phyloP scores from a whole-genome alignment of 202 grass and related monocot species.

The Bolboschoenoplectus hybrid region DNA sequence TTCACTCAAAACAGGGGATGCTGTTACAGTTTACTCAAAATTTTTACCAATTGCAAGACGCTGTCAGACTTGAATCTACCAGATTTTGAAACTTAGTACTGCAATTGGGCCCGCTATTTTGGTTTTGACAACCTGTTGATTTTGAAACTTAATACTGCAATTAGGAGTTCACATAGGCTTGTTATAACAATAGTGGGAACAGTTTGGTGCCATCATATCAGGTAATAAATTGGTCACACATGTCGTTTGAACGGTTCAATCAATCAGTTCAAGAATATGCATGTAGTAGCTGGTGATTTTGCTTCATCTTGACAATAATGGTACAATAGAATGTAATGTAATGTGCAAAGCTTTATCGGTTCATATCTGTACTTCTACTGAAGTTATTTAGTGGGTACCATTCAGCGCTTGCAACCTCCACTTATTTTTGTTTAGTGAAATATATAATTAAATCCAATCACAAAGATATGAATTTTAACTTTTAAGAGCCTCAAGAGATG shows the following conservation, averaged over 20 bases:
- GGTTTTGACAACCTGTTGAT: background rate
- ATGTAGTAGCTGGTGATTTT: background rate
- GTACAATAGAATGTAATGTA: background rate
- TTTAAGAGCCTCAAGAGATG: conserved; percentile 56
- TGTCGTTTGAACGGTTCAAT: too few species aligned
- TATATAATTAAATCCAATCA: conserved; percentile 62
- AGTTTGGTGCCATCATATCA: background rate
- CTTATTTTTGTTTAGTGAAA: conserved; percentile 60
- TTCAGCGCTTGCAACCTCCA: too few species aligned
- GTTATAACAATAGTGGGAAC: background rate
- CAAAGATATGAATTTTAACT: conserved; percentile 57
- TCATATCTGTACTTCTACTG: background rate
- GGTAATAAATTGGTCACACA: background rate
- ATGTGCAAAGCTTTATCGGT: too few species aligned
- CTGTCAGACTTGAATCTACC: too few species aligned
- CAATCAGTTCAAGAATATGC: background rate
- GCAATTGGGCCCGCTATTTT: background rate
- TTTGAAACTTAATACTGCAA: background rate
- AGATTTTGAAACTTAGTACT: background rate
- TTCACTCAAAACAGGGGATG: too few species aligned
- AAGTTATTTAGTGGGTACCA: background rate
- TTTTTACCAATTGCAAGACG: too few species aligned
- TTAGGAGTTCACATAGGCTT: background rate
- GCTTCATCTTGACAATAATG: background rate
- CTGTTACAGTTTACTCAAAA: too few species aligned